Evolutionary conservation across 2,329 filamentous ascomycete genomes (phyloP), one percentile per base, ranked within the genome.

Genomic region (Phialophora expanda): DNA sequence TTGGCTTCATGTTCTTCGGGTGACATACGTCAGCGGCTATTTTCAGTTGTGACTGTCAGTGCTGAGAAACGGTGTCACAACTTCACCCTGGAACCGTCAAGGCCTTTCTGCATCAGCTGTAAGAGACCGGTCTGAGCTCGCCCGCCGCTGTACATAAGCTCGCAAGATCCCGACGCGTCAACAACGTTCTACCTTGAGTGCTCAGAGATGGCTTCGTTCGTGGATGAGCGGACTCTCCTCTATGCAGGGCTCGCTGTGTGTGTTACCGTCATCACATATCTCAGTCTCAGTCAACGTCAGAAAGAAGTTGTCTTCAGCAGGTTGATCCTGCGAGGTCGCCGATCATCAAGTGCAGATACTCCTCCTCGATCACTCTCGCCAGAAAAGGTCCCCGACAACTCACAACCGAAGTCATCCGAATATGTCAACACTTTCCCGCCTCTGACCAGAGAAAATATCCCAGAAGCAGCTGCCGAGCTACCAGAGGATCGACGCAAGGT

Each of bases 341-440:
- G 78, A 67, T 71, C 76, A n/a, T 82, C 82, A n/a, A 79, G 77
- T 32, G 79, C 83, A 11, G 78, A 76, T 66, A 85, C 83, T n/a
- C 83, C 84, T 50, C 83, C 84, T 46, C 79, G 80, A 58, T 85
- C 83, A 1, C 69, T 85, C 9, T 85, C 83, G 0, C 82, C 83
- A 2, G 78, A 79, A n/a, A 83, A 77, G 68, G 64, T 77, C 58
- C 64, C 74, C 48, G 73, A 71, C 14, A 75, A 75, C 58, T 66
- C 72, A 32, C 63, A 67, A 11, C 66, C 74, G 4, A 66, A 66
- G 46, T 65, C 74, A 3, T 68, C 76, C 17, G 75, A 78, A 59
- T 85, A 84, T 74, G 76, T 73, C n/a, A 76, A 80, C 63, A 76
- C 78, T 0, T 82, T 86, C 28, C 86, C 86, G 6, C 85, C 86